These are phyloP conservation scores for Uronychia setigera DNA, from an alignment of 73 alveolate species.

Conservation along the genomic window DNA sequence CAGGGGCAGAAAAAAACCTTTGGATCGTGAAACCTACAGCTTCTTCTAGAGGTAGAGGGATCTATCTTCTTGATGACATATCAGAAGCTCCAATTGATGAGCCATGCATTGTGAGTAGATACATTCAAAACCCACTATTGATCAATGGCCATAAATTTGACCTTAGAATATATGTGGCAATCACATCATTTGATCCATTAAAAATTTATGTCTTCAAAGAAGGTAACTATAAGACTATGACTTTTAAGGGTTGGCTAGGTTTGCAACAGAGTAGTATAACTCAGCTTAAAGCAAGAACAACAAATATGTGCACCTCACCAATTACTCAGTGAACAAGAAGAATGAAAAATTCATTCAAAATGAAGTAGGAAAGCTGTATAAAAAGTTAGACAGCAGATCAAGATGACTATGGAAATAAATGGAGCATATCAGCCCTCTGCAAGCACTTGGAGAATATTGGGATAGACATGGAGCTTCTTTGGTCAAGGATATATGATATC, in stretches of 20 bases:
- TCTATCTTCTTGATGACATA: constrained; percentile 49
- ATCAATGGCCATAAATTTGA: constrained; percentile 82
- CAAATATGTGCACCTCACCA: constrained; percentile 78
- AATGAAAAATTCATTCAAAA: constrained; percentile 77
- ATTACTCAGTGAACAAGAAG: constrained; percentile 79
- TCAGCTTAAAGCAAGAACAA: constrained; percentile 64
- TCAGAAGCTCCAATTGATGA: constrained; percentile 67
- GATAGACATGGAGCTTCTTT: constrained; percentile 61
- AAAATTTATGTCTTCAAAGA: constrained; percentile 75
- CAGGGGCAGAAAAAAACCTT: constrained; percentile 65
- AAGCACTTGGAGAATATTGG: constrained; percentile 72
- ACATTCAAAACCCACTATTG: constrained; percentile 76
- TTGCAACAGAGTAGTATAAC: constrained; percentile 73
- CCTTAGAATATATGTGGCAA: constrained; percentile 76
- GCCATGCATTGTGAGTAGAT: constrained; percentile 73
- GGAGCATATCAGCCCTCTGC: constrained; percentile 75
- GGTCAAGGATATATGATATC: constrained; percentile 78
- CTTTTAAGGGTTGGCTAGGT: constrained; percentile 79
- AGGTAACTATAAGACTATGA: constrained; percentile 73
- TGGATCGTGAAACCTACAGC: constrained; percentile 86
- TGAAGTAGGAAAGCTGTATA: constrained; percentile 33
- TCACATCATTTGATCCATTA: constrained; percentile 77
- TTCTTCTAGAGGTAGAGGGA: constrained; percentile 81
- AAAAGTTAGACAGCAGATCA: constrained; percentile 19
- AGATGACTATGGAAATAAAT: constrained; percentile 82